Conservation (phyloP, 2,329 filamentous ascomycete genomes). For the Paecilomyces formosus region DNA sequence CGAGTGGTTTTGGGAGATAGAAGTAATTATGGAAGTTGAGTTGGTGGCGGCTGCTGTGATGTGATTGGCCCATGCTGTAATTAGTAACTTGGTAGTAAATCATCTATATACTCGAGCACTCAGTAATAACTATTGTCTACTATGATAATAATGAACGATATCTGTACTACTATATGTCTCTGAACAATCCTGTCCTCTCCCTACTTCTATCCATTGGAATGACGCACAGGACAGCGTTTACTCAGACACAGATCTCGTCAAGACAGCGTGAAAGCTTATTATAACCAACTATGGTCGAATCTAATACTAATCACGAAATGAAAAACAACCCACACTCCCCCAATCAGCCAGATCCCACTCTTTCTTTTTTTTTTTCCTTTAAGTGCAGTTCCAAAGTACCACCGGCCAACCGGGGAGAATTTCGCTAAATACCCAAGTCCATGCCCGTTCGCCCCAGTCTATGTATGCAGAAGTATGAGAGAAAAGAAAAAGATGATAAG, state of each 20-base stretch:
- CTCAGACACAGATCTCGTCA: neutral
- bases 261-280: neutral
- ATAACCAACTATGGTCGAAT: neutral
- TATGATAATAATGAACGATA: too few relatives aligned
- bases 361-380: constrained; percentile 12
- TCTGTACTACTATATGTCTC: too few relatives aligned
- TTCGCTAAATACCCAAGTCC: neutral
- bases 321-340: constrained; percentile 11
- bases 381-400: constrained; percentile 13
- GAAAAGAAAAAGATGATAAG: constrained; percentile 6
- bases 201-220: too few relatives aligned
- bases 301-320: constrained; percentile 10
- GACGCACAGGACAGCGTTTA: too few relatives aligned
- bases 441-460: neutral
- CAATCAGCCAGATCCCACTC: constrained; percentile 6
- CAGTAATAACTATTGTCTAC: too few relatives aligned
- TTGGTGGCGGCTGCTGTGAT: neutral
- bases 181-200: too few relatives aligned
- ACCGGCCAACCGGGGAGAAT: constrained; percentile 18
- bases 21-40: neutral
- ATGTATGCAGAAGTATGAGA: constrained; percentile 13
- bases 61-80: neutral
- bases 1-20: neutral
- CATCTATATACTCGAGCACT: too few relatives aligned
- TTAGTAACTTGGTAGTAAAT: too few relatives aligned